Evolutionary conservation across 305 asterid species (phyloP).

Genomic region (Euphrasia arctica): DNA sequence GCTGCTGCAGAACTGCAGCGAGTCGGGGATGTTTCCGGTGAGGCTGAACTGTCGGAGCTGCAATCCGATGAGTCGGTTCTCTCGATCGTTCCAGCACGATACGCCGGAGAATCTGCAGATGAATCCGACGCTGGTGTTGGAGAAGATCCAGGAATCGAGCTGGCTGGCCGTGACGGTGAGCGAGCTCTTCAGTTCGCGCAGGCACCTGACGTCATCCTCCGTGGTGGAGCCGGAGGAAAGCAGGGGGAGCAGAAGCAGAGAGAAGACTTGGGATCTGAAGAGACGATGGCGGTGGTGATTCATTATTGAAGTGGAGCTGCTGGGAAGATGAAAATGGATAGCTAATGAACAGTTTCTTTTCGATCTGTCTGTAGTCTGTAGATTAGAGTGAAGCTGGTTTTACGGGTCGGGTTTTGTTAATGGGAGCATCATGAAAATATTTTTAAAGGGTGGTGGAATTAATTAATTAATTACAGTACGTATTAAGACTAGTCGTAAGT

Average conservation of each 20-base stretch:
- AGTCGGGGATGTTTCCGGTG: conserved; percentile 42
- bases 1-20: conserved; percentile 49
- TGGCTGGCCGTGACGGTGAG: conserved; percentile 39
- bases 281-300: conserved; percentile 16
- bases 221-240: conserved; percentile 24
- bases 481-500: too few relatives aligned
- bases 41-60: conserved; percentile 50
- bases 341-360: too few relatives aligned
- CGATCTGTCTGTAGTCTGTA: too few relatives aligned
- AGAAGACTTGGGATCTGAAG: conserved; percentile 22
- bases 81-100: conserved; percentile 73
- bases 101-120: conserved; percentile 60
- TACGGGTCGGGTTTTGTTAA: too few relatives aligned
- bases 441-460: background rate
- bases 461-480: too few relatives aligned
- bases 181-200: conserved; percentile 42
- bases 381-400: too few relatives aligned
- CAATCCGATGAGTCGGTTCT: conserved; percentile 51
- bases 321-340: too few relatives aligned
- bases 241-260: conserved; percentile 30
- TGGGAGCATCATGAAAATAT: background rate
- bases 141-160: conserved; percentile 49
- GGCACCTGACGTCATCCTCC: conserved; percentile 56
- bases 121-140: conserved; percentile 47
- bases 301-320: conserved; percentile 23